A percentile compares a stretch with the other conserved stretches of the same genome.
Conservation (phyloP, 768 basidiomycete genomes). For the Hirschioporus abietinus region DNA sequence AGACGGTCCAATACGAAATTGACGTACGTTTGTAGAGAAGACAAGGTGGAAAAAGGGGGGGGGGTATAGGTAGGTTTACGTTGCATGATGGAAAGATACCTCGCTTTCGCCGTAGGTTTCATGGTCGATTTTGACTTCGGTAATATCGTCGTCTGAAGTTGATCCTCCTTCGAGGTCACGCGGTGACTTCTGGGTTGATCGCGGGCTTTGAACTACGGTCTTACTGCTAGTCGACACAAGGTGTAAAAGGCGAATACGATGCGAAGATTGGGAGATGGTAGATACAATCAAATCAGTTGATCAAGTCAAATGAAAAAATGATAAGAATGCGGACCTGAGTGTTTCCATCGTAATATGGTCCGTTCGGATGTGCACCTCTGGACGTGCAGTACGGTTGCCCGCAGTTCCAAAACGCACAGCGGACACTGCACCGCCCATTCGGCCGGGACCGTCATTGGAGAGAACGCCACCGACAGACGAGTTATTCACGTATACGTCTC, state of each 20-base stretch:
- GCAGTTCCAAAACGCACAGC: background rate
- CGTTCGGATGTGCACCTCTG: conserved; percentile 51
- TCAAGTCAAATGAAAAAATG: background rate
- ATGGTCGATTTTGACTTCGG: background rate
- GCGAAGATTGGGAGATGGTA: background rate
- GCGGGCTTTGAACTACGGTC: background rate
- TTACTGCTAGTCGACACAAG: background rate
- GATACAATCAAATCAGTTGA: background rate
- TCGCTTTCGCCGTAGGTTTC: background rate
- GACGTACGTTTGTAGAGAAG: background rate
- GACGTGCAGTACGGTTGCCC: conserved; percentile 21
- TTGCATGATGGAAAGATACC: background rate
- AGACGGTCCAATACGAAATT: background rate
- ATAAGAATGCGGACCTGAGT: conserved; percentile 28
- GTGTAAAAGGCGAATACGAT: no score
- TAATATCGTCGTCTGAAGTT: background rate
- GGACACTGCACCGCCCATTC: background rate
- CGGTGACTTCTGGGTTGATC: background rate
- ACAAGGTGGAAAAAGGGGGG: background rate
- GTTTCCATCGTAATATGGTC: conserved; percentile 59
- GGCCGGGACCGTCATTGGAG: background rate
- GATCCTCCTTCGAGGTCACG: background rate
- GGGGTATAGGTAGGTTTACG: background rate
- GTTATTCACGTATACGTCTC: conserved; percentile 24
- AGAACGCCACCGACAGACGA: conserved; percentile 10